Evolutionary conservation across 768 basidiomycete genomes (phyloP).

Genomic region (Boletus subcaerulescens): DNA sequence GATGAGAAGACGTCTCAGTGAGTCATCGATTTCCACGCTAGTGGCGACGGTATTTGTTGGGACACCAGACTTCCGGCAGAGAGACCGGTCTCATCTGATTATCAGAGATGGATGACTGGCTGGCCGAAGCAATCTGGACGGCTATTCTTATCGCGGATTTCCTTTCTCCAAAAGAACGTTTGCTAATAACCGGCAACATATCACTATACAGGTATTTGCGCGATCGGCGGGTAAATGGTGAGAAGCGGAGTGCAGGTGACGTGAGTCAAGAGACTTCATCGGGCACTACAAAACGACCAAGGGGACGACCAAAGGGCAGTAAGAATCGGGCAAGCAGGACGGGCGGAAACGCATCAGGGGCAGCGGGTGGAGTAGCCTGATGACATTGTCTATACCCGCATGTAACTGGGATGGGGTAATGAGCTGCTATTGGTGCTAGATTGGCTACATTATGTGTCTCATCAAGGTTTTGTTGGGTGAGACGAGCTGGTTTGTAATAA

Average conservation of each 20-base stretch:
- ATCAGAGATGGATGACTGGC: neutral
- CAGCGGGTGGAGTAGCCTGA: neutral
- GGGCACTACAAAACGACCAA: conserved; percentile 46
- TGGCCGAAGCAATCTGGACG: neutral
- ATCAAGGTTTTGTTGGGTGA: neutral
- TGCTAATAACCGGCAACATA: conserved; percentile 18
- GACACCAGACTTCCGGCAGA: neutral
- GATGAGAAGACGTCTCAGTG: conserved; percentile 64
- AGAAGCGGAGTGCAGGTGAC: conserved; percentile 30
- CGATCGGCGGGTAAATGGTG: conserved; percentile 57
- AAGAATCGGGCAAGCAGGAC: conserved; percentile 43
- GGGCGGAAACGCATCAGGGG: conserved; percentile 14
- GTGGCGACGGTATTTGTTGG: conserved; percentile 3
- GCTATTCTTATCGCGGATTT: conserved; percentile 2
- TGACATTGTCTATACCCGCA: conserved; percentile 9
- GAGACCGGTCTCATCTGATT: conserved; percentile 3
- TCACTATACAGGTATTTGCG: conserved; percentile 49
- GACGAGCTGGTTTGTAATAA: conserved; percentile 7
- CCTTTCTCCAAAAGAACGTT: conserved; percentile 6
- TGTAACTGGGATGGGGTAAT: no score
- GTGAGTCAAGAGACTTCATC: conserved; percentile 29
- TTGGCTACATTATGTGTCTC: no score
- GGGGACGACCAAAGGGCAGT: conserved; percentile 70
- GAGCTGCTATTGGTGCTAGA: no score
- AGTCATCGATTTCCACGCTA: conserved; percentile 29